Conservation (phyloP, 2,329 filamentous ascomycete genomes). For the Paraconiothyrium brasiliense region DNA sequence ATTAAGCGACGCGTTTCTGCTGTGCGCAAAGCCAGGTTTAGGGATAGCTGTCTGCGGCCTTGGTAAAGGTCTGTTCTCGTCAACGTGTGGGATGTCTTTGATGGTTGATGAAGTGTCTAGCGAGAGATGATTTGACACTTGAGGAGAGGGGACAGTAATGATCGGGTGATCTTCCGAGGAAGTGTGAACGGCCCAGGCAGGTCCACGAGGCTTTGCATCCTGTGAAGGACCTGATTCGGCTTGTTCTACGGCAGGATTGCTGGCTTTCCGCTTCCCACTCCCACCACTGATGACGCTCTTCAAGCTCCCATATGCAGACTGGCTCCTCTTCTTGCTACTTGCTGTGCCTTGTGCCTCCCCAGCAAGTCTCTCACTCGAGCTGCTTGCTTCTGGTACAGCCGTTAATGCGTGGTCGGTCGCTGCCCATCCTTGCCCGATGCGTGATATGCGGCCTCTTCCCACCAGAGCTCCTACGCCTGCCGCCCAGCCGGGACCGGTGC, state of each 20-base stretch:
- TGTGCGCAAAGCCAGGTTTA: constrained; percentile 25
- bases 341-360: constrained; percentile 35
- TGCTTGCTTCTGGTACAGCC: constrained; percentile 59
- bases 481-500: constrained; percentile 37
- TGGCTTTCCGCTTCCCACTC: constrained; percentile 39
- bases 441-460: constrained; percentile 43
- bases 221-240: constrained; percentile 27
- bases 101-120: constrained; percentile 42
- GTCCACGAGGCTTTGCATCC: constrained; percentile 26
- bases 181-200: constrained; percentile 42
- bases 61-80: constrained; percentile 16
- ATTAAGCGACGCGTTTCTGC: constrained; percentile 32
- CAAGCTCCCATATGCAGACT: constrained; percentile 50
- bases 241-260: constrained; percentile 33
- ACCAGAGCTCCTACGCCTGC: constrained; percentile 40
- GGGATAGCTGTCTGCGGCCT: constrained; percentile 25
- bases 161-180: constrained; percentile 39
- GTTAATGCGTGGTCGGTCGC: constrained; percentile 53
- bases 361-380: constrained; percentile 54
- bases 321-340: constrained; percentile 42
- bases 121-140: constrained; percentile 48
- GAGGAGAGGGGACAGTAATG: constrained; percentile 44
- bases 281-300: constrained; percentile 51
- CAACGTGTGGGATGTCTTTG: constrained; percentile 30
- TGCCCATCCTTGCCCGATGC: constrained; percentile 45